Conservation (phyloP, 2,329 filamentous ascomycete genomes). For the Verticillium zaregamsianum region DNA sequence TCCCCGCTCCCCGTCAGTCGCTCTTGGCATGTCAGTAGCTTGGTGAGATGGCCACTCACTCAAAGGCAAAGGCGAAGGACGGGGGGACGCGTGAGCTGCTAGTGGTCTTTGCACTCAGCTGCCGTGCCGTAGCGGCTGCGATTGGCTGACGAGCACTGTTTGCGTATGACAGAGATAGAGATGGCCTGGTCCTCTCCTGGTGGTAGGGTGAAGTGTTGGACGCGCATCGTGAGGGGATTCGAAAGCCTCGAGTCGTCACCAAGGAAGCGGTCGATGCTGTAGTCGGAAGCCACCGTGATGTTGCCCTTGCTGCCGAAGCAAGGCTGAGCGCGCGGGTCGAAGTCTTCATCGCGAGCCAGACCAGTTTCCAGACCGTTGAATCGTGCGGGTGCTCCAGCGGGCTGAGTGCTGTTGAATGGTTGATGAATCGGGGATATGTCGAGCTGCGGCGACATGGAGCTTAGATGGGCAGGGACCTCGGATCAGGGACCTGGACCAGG, state of each 20-base stretch:
- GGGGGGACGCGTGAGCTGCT: conserved; percentile 15
- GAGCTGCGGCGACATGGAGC: too few relatives aligned
- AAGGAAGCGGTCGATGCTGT: not conserved
- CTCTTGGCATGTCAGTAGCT: too few relatives aligned
- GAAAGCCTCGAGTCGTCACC: not conserved
- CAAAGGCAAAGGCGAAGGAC: conserved; percentile 34
- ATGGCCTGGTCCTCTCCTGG: not conserved
- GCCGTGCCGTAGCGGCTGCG: not conserved
- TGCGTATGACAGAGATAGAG: not conserved
- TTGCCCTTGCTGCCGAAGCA: not conserved
- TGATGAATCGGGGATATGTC: too few relatives aligned
- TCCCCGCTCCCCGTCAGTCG: not conserved
- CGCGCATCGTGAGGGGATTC: not conserved
- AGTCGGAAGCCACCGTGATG: not conserved
- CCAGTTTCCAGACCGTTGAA: not conserved
- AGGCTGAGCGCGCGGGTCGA: not conserved
- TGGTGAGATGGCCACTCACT: conserved; percentile 18
- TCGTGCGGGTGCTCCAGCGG: not conserved
- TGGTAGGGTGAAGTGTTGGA: not conserved
- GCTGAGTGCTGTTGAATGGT: too few relatives aligned
- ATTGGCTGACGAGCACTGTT: not conserved
- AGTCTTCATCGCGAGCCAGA: not conserved
- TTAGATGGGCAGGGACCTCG: too few relatives aligned
- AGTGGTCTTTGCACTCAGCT: not conserved
- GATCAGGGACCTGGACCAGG: too few relatives aligned